These are phyloP conservation scores for Nephelium lappaceum DNA, from an alignment of 345 rosid genomes.

Conservation along the genomic window DNA sequence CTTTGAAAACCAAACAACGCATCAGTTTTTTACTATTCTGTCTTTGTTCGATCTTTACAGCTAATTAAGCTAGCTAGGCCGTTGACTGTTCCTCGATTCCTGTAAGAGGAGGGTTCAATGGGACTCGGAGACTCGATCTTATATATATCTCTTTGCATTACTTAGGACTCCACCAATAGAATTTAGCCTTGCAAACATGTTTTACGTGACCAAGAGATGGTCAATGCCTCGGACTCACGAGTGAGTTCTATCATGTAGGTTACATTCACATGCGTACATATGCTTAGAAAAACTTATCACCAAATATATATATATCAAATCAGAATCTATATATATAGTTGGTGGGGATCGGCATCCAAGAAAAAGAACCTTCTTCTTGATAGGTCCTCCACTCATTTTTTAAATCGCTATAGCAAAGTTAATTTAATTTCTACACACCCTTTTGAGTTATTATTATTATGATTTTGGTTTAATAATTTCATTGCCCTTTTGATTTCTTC, in stretches of 20 bases:
- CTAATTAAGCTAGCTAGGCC: neutral
- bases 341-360: constrained; percentile 23
- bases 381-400: neutral
- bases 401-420: neutral
- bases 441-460: neutral
- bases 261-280: neutral
- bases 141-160: neutral
- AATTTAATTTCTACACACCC: neutral
- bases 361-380: constrained; percentile 18
- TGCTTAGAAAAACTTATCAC: neutral
- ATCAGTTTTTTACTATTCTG: neutral
- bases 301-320: neutral
- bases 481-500: neutral
- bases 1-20: neutral
- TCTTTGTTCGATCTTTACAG: neutral
- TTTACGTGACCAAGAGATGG: neutral
- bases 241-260: neutral
- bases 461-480: neutral
- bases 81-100: neutral
- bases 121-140: constrained; percentile 4
- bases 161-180: neutral
- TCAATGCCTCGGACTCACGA: neutral
- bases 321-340: neutral
- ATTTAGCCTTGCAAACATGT: neutral
- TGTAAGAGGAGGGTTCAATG: neutral